Base-by-base conservation (phyloP, 345 rosid species). In the Lenwebbia sp. region DNA sequence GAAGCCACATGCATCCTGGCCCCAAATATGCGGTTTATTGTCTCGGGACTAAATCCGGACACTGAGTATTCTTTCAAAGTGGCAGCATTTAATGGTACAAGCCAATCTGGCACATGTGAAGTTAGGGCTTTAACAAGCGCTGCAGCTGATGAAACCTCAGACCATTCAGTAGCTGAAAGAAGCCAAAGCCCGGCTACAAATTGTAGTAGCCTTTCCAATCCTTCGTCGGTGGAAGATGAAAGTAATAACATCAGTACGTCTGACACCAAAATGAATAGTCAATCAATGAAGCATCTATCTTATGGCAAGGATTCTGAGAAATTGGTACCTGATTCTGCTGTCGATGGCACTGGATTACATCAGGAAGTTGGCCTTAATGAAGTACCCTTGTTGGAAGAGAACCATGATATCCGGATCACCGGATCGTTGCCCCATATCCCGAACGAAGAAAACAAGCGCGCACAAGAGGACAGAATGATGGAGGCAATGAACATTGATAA, bases 131-230 rank as follows among this genome's bases (percentile, higher is more conserved):
- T 93, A 82, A 93, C 95, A 0, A 85, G 88, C 55, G 82, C 70
- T 86, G 37, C 83, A 54, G 89, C 88, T 87, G 93, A 90, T 76
- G 93, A 90, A 88, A 91, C 89, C 84, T 87, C 88, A 1, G 93
- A 92, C 86, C 88, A 90, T 86, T 85, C 86, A 2, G 87, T 86
- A 30, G 90, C 88, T 5, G 99, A 94, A 91, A 93, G 98, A 93
- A 94, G 99, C 82, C 98, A 95, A 86, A 97, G 99, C 90, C 99
- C 99, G 23, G 89, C 91, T n/a, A 97, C 99, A 54, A 94, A 95
- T 87, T 95, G 98, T 90, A 97, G 99, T 87, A 95, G 95, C 86
- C 93, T 96, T 88, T 96, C 94, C 82, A 94, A 92, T 89, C 98
- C 98, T 62, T 96, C 96, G 21, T 93, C 98, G 0, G 97, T 92